These are phyloP conservation scores for Talaromyces sp. DNA, from an alignment of 2,329 filamentous ascomycete genomes.

Conservation along the genomic window DNA sequence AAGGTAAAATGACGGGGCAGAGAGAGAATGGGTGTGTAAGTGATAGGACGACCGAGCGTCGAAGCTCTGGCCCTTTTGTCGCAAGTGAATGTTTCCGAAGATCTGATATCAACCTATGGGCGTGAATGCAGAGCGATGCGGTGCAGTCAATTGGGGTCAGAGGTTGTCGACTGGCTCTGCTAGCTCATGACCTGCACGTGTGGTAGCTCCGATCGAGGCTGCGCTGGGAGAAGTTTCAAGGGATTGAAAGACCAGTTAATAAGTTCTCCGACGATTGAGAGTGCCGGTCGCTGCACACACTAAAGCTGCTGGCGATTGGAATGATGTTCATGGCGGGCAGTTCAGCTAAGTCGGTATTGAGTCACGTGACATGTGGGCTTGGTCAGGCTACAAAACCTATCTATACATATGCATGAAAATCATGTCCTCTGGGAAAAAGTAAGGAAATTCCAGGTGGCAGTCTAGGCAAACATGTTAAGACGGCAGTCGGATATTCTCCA, in stretches of 20 bases:
- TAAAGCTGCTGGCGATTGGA: slow-evolving; percentile 14
- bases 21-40: background rate
- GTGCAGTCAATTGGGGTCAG: slow-evolving; percentile 1
- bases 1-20: background rate
- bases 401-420: too few relatives aligned
- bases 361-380: background rate
- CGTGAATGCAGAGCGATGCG: background rate
- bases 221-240: background rate
- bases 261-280: slow-evolving; percentile 1
- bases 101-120: background rate
- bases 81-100: background rate
- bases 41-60: background rate
- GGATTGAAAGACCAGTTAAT: background rate
- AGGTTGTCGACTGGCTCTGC: slow-evolving; percentile 3
- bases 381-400: background rate
- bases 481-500: too few relatives aligned
- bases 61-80: background rate
- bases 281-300: slow-evolving; percentile 15
- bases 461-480: too few relatives aligned
- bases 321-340: slow-evolving; percentile 1
- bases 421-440: too few relatives aligned
- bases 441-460: too few relatives aligned
- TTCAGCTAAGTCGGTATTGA: background rate
- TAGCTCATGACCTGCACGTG: slow-evolving; percentile 13
- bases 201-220: background rate